Evolutionary conservation across 495 filamentous ascomycete species (phyloP).

Genomic region (Neurospora sp.): DNA sequence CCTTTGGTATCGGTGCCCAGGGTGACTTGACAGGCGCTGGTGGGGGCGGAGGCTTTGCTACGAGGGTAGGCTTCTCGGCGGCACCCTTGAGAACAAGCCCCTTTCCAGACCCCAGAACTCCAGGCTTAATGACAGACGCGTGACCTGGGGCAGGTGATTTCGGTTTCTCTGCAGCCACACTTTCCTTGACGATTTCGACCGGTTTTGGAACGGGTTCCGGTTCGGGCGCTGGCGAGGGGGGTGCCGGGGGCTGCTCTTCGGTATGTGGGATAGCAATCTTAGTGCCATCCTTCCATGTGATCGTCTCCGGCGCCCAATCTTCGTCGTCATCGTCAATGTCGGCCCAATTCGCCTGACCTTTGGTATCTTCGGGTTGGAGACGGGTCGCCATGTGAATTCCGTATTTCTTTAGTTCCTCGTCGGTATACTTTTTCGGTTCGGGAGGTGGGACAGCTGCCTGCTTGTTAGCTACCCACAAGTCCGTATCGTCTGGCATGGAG

Average conservation of each 20-base stretch:
- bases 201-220: not conserved
- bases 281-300: slow-evolving; percentile 95
- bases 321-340: slow-evolving; percentile 99
- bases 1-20: slow-evolving; percentile 77
- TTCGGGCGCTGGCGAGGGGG: slow-evolving; percentile 20
- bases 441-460: slow-evolving; percentile 59
- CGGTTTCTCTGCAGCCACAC: slow-evolving; percentile 21
- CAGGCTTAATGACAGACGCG: slow-evolving; percentile 31
- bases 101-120: slow-evolving; percentile 35
- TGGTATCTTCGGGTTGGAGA: slow-evolving; percentile 67
- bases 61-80: slow-evolving; percentile 63
- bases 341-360: slow-evolving; percentile 82
- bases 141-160: slow-evolving; percentile 27
- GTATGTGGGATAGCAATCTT: slow-evolving; percentile 70
- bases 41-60: slow-evolving; percentile 65
- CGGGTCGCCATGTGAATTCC: slow-evolving; percentile 94
- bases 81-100: slow-evolving; percentile 55
- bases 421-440: slow-evolving; percentile 84
- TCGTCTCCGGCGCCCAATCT: slow-evolving; percentile 92
- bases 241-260: slow-evolving; percentile 37
- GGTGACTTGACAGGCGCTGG: slow-evolving; percentile 75
- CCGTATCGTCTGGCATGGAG: not conserved
- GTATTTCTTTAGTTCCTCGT: slow-evolving; percentile 92
- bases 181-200: slow-evolving; percentile 8
- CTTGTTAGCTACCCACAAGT: slow-evolving; percentile 5